phyloP scores from a whole-genome alignment of 2,329 filamentous ascomycete species.

The Pestalotiopsis fici region DNA sequence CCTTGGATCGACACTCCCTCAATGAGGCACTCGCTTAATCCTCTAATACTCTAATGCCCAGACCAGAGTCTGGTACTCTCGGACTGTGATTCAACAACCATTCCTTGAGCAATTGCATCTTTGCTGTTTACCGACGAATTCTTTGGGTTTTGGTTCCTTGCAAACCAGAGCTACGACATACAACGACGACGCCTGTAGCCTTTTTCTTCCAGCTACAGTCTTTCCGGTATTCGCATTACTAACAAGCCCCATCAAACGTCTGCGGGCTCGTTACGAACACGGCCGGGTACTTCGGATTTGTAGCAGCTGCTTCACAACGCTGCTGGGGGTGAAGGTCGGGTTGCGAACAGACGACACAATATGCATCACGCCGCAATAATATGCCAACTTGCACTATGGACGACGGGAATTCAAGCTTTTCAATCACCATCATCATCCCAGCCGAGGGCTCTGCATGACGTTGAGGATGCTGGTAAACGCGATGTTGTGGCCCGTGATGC shows the following conservation, averaged over 20 bases:
- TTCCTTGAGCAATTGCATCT: neutral
- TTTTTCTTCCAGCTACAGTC: neutral
- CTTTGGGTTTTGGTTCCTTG: neutral
- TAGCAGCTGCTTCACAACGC: neutral
- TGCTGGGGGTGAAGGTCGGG: constrained; percentile 14
- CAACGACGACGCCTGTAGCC: neutral
- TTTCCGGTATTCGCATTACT: neutral
- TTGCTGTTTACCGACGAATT: neutral
- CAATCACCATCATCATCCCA: constrained; percentile 36
- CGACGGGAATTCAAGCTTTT: constrained; percentile 47
- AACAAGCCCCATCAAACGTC: neutral
- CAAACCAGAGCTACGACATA: neutral
- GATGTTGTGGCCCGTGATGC: constrained; percentile 7
- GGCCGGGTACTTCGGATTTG: neutral
- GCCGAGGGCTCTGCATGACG: constrained; percentile 22
- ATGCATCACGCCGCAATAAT: constrained; percentile 33
- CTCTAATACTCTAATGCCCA: constrained; percentile 29
- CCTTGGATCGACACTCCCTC: constrained; percentile 14
- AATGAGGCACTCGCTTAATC: constrained; percentile 26
- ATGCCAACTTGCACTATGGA: constrained; percentile 49
- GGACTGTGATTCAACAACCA: constrained; percentile 16
- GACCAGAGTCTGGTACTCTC: constrained; percentile 29
- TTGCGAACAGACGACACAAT: constrained; percentile 15
- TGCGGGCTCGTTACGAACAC: neutral
- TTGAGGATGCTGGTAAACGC: constrained; percentile 13